Base-by-base conservation (phyloP, 768 basidiomycete genomes). In the Roridomyces roridus region DNA sequence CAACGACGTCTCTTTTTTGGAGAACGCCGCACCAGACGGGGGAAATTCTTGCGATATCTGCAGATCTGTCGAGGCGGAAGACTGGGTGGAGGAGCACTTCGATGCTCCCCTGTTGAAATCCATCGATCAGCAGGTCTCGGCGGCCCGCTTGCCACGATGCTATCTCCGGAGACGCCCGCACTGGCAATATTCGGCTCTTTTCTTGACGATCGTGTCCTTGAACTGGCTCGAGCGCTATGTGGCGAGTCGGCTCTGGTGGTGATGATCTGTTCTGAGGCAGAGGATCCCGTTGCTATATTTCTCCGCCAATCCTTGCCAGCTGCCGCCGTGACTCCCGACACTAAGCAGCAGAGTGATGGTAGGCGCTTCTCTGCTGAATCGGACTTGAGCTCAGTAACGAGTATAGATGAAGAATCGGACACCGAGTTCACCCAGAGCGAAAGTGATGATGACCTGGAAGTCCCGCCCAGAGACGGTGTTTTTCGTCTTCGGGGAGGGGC, bases 401-500 rank as follows among this genome's bases (percentile, higher is more conserved):
- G 14, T 14, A 31, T 14, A 14, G 29, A 31, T 31, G 29, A 31
- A 7, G 29, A 31, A 31, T 7, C 14, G 29, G 29, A 31, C 29
- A 14, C 7, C 14, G 29, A 31, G 29, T n/a, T 14, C 29, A 31
- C 7, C 29, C 14, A 6, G 29, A 31, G 14, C 14, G 7, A 31
- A 31, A 31, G 29, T 31, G 29, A 31, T 14, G 29, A 31, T 14
- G 29, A 31, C 14, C 29, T 6, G 6, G 29, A 31, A 31, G 29
- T 7, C 29, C 29, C 14, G 14, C 29, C 29, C 6, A 31, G 7
- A 31, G 7, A 48, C 4, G 52, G 42, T 6, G 45, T 28, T 15
- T 41, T 54, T 23, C 36, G 52, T 4, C 52, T 29, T 29, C 52
- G 45, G 12, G 52, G 52, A 21, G 52, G 52, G 3, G 44, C 45